Evolutionary conservation across 495 filamentous ascomycete genomes (phyloP).

Genomic region (Tuber brumale): DNA sequence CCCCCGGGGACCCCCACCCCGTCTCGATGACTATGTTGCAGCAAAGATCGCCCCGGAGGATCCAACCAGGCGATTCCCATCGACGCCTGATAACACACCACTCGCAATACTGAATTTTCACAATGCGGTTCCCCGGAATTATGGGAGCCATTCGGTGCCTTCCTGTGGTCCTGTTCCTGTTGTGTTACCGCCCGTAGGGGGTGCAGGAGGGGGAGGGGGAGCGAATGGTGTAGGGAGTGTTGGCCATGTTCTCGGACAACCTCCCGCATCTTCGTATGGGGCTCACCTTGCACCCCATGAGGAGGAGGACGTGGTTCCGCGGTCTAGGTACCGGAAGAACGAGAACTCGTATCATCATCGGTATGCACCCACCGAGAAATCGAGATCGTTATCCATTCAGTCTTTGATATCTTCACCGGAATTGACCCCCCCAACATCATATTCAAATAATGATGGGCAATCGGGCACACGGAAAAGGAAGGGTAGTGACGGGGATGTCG

Average conservation of each 20-base stretch:
- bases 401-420: slow-evolving; percentile 43
- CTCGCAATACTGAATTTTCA: slow-evolving; percentile 36
- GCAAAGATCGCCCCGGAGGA: slow-evolving; percentile 3
- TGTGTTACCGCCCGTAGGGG: slow-evolving; percentile 21
- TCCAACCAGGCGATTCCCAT: background rate
- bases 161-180: slow-evolving; percentile 19
- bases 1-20: slow-evolving; percentile 15
- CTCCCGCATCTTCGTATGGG: slow-evolving; percentile 7
- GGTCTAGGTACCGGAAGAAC: background rate
- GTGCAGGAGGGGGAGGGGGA: slow-evolving; percentile 1
- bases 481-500: slow-evolving; percentile 34
- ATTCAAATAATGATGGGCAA: slow-evolving; percentile 19
- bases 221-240: slow-evolving; percentile 2
- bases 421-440: slow-evolving; percentile 38
- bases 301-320: slow-evolving; percentile 4
- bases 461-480: slow-evolving; percentile 37
- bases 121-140: slow-evolving; percentile 31
- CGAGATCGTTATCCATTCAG: slow-evolving; percentile 33
- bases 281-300: background rate
- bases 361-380: slow-evolving; percentile 13
- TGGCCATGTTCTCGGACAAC: slow-evolving; percentile 6
- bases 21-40: background rate
- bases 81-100: slow-evolving; percentile 9
- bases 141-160: slow-evolving; percentile 9
- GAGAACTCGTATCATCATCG: background rate